Evolutionary conservation across 108 stramenopile species (phyloP).

Genomic region (Cyclotella cryptica): DNA sequence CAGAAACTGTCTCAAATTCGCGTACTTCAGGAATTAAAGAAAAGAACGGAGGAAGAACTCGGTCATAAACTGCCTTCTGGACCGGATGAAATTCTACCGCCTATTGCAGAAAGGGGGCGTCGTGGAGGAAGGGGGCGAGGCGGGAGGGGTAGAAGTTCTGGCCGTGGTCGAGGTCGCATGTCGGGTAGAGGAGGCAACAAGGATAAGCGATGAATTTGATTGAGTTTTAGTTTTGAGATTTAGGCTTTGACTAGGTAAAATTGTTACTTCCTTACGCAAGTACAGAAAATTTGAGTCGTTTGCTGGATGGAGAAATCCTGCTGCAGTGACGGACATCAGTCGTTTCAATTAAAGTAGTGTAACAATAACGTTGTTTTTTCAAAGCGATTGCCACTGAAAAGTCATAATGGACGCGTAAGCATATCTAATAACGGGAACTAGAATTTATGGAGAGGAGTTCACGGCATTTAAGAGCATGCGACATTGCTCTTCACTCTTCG

Average conservation of each 20-base stretch:
- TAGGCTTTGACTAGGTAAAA: background rate
- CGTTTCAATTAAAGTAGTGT: no score
- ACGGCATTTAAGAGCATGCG: conserved; percentile 57
- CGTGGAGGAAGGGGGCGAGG: conserved; percentile 41
- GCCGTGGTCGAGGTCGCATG: conserved; percentile 11
- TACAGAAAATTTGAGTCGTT: no score
- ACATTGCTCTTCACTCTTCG: conserved; percentile 78
- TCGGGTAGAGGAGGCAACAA: conserved; percentile 9
- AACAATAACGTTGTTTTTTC: no score
- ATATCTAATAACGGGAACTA: no score
- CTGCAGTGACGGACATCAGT: no score
- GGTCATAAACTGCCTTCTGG: conserved; percentile 60
- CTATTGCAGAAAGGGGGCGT: conserved; percentile 53
- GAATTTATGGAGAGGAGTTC: background rate
- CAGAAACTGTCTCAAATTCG: conserved; percentile 75
- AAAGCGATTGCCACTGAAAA: no score
- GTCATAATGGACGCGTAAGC: no score
- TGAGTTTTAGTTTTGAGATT: background rate
- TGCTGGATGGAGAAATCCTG: no score
- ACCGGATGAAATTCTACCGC: conserved; percentile 74
- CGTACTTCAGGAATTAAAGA: conserved; percentile 68
- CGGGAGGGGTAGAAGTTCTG: conserved; percentile 19
- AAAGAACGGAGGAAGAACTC: conserved; percentile 55
- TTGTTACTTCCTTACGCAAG: no score
- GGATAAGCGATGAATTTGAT: background rate